Evolutionary conservation across 2,329 filamentous ascomycete species (phyloP).

Genomic region (Penicillium italicum): DNA sequence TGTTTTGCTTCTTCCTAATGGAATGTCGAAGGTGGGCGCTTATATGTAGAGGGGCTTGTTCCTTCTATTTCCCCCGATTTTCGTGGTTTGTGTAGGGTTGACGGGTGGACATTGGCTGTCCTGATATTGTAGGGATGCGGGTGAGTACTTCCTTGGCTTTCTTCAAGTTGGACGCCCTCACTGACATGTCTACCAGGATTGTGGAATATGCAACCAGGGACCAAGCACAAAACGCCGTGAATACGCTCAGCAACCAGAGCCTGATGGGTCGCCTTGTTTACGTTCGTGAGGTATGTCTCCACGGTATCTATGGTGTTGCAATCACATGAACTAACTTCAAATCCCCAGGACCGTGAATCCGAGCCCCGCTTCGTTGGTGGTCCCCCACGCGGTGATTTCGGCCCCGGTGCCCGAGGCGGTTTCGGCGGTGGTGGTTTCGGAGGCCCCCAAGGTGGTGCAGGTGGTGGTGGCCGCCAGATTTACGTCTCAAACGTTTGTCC

Average conservation of each 20-base stretch:
- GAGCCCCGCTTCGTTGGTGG: constrained; percentile 92
- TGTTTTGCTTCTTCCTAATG: constrained; percentile 98
- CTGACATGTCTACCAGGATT: constrained; percentile 63
- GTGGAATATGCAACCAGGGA: constrained; percentile 99
- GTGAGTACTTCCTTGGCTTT: constrained; percentile 57
- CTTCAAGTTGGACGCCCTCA: not conserved
- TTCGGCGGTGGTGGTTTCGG: constrained; percentile 42
- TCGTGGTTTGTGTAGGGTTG: constrained; percentile 78
- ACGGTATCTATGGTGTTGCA: not conserved
- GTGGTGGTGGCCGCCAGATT: constrained; percentile 76
- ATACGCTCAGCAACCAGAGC: constrained; percentile 97
- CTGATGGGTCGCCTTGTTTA: constrained; percentile 98
- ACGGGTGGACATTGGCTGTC: constrained; percentile 93
- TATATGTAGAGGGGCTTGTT: constrained; percentile 85
- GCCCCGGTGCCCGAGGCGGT: constrained; percentile 41
- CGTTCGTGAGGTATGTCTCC: constrained; percentile 75
- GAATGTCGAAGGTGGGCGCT: constrained; percentile 99
- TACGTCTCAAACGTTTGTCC: constrained; percentile 96
- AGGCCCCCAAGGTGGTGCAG: constrained; percentile 37
- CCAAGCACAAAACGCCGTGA: constrained; percentile 95
- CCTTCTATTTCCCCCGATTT: constrained; percentile 56
- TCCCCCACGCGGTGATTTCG: constrained; percentile 62
- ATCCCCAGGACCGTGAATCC: constrained; percentile 81
- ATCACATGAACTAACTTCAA: not conserved
- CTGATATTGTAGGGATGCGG: constrained; percentile 98